Conservation (phyloP, 371 early-diverging fungal species). For the Chytridiales sp. region DNA sequence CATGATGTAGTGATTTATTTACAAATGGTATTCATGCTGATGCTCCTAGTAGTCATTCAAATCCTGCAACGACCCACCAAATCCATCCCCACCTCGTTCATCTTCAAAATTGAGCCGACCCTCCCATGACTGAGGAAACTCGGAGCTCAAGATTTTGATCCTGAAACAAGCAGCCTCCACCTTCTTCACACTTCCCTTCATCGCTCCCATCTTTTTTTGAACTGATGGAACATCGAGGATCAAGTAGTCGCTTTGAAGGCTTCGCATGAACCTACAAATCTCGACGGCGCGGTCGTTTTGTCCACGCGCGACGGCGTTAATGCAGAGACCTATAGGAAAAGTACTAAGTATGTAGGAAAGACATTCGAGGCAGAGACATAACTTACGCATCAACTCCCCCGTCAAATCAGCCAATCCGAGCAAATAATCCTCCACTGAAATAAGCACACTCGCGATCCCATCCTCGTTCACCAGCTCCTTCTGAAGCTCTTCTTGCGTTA, state of each 20-base stretch:
- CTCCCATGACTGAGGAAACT: conserved; percentile 27
- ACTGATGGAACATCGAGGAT: conserved; percentile 26
- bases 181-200: conserved; percentile 45
- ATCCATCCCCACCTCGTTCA: no score
- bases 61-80: no score
- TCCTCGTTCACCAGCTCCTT: conserved; percentile 44
- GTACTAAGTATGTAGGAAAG: not conserved
- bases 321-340: conserved; percentile 37
- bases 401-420: conserved; percentile 68
- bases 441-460: conserved; percentile 29
- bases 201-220: conserved; percentile 43
- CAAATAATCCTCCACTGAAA: conserved; percentile 60
- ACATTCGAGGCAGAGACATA: not conserved
- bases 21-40: no score
- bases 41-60: no score
- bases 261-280: conserved; percentile 51
- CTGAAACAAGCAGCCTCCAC: conserved; percentile 33
- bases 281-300: conserved; percentile 43
- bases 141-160: conserved; percentile 29
- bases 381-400: conserved; percentile 66
- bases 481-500: conserved; percentile 51
- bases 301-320: conserved; percentile 52
- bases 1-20: no score
- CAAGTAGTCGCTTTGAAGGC: conserved; percentile 38
- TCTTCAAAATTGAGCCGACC: no score